Conservation (phyloP, 2,329 filamentous ascomycete species). For the Dactylonectria macrodidyma region DNA sequence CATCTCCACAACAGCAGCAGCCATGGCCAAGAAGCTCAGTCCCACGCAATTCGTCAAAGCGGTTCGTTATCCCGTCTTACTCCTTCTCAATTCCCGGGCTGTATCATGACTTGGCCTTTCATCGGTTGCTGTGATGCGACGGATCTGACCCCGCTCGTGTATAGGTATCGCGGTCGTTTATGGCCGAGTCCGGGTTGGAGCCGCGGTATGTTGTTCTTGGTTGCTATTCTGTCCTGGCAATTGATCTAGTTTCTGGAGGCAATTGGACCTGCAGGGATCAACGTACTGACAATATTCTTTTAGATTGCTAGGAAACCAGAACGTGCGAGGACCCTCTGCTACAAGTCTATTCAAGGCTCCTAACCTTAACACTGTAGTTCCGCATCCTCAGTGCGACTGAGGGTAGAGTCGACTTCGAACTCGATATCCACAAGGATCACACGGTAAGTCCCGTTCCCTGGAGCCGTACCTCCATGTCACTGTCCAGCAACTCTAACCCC, state of each 20-base stretch:
- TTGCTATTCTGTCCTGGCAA: slow-evolving; percentile 9
- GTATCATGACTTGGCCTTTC: fast-evolving
- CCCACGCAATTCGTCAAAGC: slow-evolving; percentile 55
- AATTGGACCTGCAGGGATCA: background rate
- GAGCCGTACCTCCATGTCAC: fast-evolving
- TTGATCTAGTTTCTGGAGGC: background rate
- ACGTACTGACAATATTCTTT: slow-evolving; percentile 13
- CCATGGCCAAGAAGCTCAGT: slow-evolving; percentile 54
- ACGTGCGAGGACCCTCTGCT: slow-evolving; percentile 29
- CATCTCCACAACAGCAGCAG: background rate
- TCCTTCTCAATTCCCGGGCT: fast-evolving
- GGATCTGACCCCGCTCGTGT: slow-evolving; percentile 3
- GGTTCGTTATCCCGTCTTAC: slow-evolving; percentile 41
- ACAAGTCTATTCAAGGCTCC: background rate
- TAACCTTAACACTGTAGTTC: slow-evolving; percentile 63
- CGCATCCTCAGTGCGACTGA: slow-evolving; percentile 75
- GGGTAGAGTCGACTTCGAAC: slow-evolving; percentile 81
- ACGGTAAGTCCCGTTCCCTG: slow-evolving; percentile 68
- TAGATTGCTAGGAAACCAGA: slow-evolving; percentile 50
- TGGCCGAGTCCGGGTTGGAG: slow-evolving; percentile 88
- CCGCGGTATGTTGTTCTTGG: slow-evolving; percentile 73
- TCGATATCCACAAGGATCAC: slow-evolving; percentile 81
- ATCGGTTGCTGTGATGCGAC: background rate
- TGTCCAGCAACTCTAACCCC: background rate
- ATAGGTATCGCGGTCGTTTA: slow-evolving; percentile 89